Conservation (phyloP, 257 asterid species). For the Nicotiana otophora region DNA sequence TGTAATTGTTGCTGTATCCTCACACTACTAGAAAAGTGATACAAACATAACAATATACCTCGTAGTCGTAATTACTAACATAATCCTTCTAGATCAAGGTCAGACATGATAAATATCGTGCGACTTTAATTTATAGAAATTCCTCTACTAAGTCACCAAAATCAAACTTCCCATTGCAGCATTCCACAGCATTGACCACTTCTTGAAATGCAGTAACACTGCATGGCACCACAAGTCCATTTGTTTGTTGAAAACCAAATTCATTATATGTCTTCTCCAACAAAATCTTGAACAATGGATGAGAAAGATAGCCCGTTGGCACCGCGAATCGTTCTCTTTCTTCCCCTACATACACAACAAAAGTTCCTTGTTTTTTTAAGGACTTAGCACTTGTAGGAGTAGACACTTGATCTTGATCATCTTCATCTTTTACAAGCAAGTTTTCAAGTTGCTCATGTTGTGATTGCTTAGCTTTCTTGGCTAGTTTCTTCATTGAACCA, state of each 20-base stretch:
- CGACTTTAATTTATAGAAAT: conserved; percentile 28
- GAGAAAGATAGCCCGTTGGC: conserved; percentile 69
- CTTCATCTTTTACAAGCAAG: conserved; percentile 25
- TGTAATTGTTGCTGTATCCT: not conserved
- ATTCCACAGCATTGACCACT: conserved; percentile 52
- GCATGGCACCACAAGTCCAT: conserved; percentile 67
- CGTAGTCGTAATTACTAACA: not conserved
- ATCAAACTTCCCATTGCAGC: conserved; percentile 58
- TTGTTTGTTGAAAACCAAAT: conserved; percentile 52
- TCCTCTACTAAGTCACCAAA: conserved; percentile 62
- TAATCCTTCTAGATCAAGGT: not conserved
- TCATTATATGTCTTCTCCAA: conserved; percentile 70
- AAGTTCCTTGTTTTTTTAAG: conserved; percentile 49
- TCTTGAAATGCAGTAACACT: conserved; percentile 61
- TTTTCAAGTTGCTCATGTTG: conserved; percentile 15
- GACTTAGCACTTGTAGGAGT: conserved; percentile 16
- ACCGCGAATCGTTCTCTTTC: conserved; percentile 56
- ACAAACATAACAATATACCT: not conserved
- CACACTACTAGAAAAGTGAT: not conserved
- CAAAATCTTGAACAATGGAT: conserved; percentile 76
- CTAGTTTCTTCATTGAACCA: conserved; percentile 65
- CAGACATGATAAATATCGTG: not conserved
- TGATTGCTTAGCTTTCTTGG: conserved; percentile 39
- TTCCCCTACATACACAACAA: conserved; percentile 69
- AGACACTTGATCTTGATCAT: conserved; percentile 11